Evolutionary conservation across 2,329 filamentous ascomycete genomes (phyloP), one percentile per base, ranked within the genome.

Genomic region (Calonectria naviculata): DNA sequence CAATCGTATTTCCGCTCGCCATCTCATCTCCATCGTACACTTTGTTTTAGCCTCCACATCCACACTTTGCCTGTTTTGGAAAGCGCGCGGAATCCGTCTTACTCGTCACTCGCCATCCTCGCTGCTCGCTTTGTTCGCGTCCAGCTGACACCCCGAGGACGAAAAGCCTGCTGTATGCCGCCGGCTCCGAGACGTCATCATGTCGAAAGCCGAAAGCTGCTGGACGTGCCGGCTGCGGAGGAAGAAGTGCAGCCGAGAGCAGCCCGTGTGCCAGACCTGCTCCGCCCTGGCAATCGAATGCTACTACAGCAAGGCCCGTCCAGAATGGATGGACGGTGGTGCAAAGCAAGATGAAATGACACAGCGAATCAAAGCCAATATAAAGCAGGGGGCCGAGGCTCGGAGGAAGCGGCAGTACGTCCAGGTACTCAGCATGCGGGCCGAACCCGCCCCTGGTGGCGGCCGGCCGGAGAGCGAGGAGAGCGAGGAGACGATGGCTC

Each of bases 271-370:
- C 1, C 9, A 26, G 12, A 65, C 65, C n/a, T 90, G 88, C 76
- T 74, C 74, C 4, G 76, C 81, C 0, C 83, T 90, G 5, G 80
- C 84, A 28, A 87, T 90, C 60, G 82, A 83, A 15, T 90, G 88
- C 71, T 76, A 87, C 61, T 87, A 85, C 78, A 78, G 81, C 74
- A 76, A 83, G 3, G 73, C 73, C 19, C 87, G 85, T 73, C 87
- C 87, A 15, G 82, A 82, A 19, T 88, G 86, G 86, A 87, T 88
- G 84, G 85, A 88, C 68, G 83, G 72, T 19, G 76, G 70, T 17
- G 47, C 54, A 2, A 68, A 61, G 24, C 75, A 80, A 36, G 72
- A 73, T 15, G 73, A 79, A 19, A 77, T 79, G 74, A 70, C 75
- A 4, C 63, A 75, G 8, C 67, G 65, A 3, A 63, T 80, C 62